Base-by-base conservation (phyloP, 345 rosid genomes). In the Aegle marmelos region DNA sequence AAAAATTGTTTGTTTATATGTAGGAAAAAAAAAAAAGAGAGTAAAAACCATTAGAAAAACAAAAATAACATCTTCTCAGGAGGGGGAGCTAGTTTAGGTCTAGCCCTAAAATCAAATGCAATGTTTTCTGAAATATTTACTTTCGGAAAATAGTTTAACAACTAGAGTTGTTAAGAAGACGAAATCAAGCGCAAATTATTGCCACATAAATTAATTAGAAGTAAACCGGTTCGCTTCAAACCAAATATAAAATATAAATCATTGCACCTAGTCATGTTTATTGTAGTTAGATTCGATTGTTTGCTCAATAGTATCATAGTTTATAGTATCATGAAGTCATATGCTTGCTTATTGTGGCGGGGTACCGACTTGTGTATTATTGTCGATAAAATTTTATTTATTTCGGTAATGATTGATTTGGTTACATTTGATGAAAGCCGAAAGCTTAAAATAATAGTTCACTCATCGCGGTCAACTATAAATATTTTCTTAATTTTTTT, bases 161-260 rank as follows among this genome's bases (percentile, higher is more conserved):
- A 76, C 54, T 25, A 25, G 7, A 54, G 74, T 76, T 34, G 39
- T 25, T 66, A 64, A 57, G 28, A 69, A 63, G 75, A 50, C 9
- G 61, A 53, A 45, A 48, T 50, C 70, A 62, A 37, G 5, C 4
- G 9, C 17, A n/a, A 41, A 48, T 28, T 45, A 50, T 70, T 62
- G 76, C 83, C 60, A 76, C 79, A 63, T 80, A 61, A 58, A 67
- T 69, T 58, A 68, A 67, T 61, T 58, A 60, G 27, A 30, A 0
- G 10, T 56, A 54, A 50, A 27, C 4, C 4, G 7, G 57, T n/a
- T 21, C 4, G 3, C 13, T 17, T 28, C 1, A 53, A 48, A 28
- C 24, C 11, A 50, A 28, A 27, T 8, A 71, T 57, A 9, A 57
- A 24, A 58, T 73, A 19, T 54, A 22, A 45, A 63, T 6, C 45